phyloP scores from a whole-genome alignment of 768 basidiomycete genomes.

The Nevesoporus exiguus region DNA sequence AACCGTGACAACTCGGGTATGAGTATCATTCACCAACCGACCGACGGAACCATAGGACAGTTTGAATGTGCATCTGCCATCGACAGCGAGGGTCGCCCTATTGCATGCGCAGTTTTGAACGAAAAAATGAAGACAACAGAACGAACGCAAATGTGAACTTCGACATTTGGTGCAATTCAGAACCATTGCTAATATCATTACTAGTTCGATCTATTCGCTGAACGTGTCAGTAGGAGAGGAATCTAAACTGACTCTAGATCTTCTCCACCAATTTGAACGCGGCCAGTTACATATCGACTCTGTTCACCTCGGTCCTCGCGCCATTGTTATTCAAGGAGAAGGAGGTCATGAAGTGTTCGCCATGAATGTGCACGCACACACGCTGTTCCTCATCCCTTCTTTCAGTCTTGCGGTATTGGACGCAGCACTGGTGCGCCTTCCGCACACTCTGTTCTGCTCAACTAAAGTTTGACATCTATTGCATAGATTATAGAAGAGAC shows the following conservation, averaged over 20 bases:
- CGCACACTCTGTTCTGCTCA: neutral
- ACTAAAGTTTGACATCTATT: neutral
- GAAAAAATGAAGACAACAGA: neutral
- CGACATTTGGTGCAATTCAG: too few species aligned
- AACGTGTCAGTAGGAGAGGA: neutral
- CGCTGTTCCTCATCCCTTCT: neutral
- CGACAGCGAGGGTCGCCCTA: neutral
- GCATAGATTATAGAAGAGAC: neutral
- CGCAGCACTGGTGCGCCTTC: slow-evolving; percentile 2
- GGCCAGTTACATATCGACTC: neutral
- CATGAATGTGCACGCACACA: neutral
- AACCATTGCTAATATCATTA: neutral
- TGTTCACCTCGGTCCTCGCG: neutral
- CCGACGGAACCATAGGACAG: neutral
- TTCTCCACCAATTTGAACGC: slow-evolving; percentile 14
- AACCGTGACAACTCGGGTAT: neutral
- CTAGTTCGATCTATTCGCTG: slow-evolving; percentile 11
- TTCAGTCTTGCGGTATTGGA: neutral
- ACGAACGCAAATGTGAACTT: slow-evolving; percentile 1
- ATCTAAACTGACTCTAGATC: slow-evolving; percentile 8
- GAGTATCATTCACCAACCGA: neutral
- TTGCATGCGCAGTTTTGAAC: neutral
- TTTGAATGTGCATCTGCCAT: neutral
- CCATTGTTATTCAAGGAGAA: neutral
- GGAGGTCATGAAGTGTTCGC: neutral